These are phyloP conservation scores for Xylariaceae sp. DNA, from an alignment of 2,329 filamentous ascomycete species.

Conservation along the genomic window DNA sequence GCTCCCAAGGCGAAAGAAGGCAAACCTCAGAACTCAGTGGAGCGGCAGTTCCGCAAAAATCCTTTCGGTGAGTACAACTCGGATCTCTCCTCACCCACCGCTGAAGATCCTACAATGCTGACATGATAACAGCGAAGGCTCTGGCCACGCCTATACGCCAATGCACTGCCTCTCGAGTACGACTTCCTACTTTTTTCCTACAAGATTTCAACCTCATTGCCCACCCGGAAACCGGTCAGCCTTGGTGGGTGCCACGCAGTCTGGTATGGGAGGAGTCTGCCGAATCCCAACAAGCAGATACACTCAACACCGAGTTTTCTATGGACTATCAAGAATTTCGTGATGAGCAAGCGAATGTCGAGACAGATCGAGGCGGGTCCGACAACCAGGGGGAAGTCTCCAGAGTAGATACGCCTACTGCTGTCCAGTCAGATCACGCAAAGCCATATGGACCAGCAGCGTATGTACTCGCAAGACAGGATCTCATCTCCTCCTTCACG, in stretches of 20 bases:
- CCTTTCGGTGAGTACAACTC: conserved; percentile 62
- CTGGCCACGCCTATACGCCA: conserved; percentile 66
- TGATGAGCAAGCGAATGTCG: not conserved
- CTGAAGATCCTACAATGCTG: conserved; percentile 7
- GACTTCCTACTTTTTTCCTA: conserved; percentile 68
- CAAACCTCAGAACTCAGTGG: conserved; percentile 53
- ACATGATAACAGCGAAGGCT: conserved; percentile 58
- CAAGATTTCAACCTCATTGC: conserved; percentile 64
- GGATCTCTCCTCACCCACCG: not conserved
- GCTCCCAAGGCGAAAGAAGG: conserved; percentile 47
- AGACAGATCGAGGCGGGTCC: not conserved
- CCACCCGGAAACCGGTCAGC: conserved; percentile 58
- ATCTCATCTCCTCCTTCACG: conserved; percentile 41
- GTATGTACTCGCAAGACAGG: conserved; percentile 44
- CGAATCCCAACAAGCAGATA: conserved; percentile 9
- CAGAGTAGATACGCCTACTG: not conserved
- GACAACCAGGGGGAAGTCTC: not conserved
- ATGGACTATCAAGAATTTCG: conserved; percentile 9
- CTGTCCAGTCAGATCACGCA: not conserved
- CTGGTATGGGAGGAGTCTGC: conserved; percentile 39
- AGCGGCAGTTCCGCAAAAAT: conserved; percentile 65
- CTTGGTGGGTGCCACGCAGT: conserved; percentile 64
- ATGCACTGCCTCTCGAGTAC: conserved; percentile 56
- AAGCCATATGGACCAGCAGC: conserved; percentile 33
- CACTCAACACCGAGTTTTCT: conserved; percentile 28